Base-by-base conservation (phyloP, 768 basidiomycete species). In the Melanogaster broomeanus region DNA sequence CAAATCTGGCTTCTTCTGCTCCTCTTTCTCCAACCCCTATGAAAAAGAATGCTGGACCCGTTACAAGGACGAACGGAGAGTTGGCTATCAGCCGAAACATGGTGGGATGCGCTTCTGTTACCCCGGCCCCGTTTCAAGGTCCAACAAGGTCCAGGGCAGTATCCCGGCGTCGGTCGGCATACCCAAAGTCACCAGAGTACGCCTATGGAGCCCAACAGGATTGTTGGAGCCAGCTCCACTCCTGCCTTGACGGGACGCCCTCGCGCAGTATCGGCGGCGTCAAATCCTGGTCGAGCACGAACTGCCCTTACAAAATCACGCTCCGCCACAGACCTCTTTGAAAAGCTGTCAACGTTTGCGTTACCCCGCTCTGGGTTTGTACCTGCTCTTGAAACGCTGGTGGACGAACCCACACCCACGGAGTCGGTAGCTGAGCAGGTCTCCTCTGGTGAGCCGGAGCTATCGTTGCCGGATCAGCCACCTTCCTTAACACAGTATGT, bases 51-150 rank as follows among this genome's bases (percentile, higher is more conserved):
- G 59, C 57, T n/a, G 53, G 48, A 2, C 50, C 50, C 42, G 54
- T 65, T 37, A 56, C 71, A 22, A 82, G 75, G 59, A 73, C n/a
- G 72, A 12, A 80, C 75, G 55, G 83, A 87, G 27, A 74, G 83
- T 6, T 90, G 86, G 87, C 61, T 90, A 2, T 80, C 83, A 3
- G 80, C 87, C 0, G 87, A 90, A 69, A 83, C 85, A 16, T 90
- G 88, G 87, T 92, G 89, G 67, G 88, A 91, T 56, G 88, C 88
- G 0, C 60, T 91, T 9, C 66, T 91, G 22, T 85, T 90, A 49
- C 90, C 90, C 3, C 80, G 87, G 1, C 90, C 90, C 12, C 76
- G 88, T 45, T 79, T 92, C 59, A 81, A 78, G 61, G 51, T 82
- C 52, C 78, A 77, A 56, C 73, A 75, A 21, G 57, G 61, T 19